These are phyloP conservation scores for Podospora australis DNA, from an alignment of 495 filamentous ascomycete species.

Conservation along the genomic window DNA sequence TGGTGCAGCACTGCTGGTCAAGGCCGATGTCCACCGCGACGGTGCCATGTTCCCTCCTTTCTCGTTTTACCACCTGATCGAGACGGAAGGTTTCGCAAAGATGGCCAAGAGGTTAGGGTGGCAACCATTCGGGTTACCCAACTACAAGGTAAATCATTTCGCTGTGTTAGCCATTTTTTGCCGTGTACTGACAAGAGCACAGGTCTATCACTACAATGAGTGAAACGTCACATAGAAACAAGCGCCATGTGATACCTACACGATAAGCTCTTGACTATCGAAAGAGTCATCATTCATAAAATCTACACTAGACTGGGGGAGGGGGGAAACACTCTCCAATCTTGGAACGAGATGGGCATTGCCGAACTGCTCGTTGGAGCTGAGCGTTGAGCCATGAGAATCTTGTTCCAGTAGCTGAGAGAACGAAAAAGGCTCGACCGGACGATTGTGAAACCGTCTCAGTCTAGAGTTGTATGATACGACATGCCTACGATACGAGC, in stretches of 20 bases:
- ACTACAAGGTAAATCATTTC: slow-evolving; percentile 75
- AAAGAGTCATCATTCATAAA: no score
- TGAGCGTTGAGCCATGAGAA: background rate
- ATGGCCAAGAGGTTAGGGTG: slow-evolving; percentile 89
- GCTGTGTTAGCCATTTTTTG: background rate
- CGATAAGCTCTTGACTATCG: no score
- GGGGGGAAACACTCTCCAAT: background rate
- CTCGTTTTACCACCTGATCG: slow-evolving; percentile 91
- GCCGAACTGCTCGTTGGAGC: background rate
- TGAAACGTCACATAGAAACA: slow-evolving; percentile 38
- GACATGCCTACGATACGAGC: background rate
- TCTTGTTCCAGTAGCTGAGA: background rate
- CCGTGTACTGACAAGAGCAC: slow-evolving; percentile 21
- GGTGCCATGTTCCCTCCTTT: slow-evolving; percentile 99
- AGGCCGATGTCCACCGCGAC: slow-evolving; percentile 94
- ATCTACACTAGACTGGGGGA: no score
- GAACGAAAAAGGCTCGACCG: background rate
- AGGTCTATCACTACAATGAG: slow-evolving; percentile 92
- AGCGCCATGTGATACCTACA: no score
- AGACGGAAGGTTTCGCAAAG: slow-evolving; percentile 97
- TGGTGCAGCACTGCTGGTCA: slow-evolving; percentile 87
- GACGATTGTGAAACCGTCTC: background rate
- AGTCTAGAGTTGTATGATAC: background rate
- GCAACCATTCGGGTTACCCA: slow-evolving; percentile 76
- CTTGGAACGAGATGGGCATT: background rate